A percentile compares a stretch with the other conserved stretches of the same genome.
Conservation (phyloP, 129 eudicot species). For the Pseudognaphalium luteoalbum region DNA sequence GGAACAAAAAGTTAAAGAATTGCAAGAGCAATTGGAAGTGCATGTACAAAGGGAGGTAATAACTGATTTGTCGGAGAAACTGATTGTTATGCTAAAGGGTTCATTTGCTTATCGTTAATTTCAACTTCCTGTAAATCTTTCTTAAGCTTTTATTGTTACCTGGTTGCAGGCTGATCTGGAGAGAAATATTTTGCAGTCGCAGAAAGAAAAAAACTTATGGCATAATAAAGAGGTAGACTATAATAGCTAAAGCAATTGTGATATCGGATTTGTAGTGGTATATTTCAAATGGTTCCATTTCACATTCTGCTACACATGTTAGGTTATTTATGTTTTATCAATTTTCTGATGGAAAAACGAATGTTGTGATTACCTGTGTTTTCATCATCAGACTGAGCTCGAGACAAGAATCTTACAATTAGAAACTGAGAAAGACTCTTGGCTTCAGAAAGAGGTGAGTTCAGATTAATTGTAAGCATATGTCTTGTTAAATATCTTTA, state of each 20-base stretch:
- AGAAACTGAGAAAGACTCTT: constrained; percentile 52
- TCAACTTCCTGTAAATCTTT: constrained; percentile 19
- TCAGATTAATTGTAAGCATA: constrained; percentile 14
- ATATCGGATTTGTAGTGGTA: constrained; percentile 2
- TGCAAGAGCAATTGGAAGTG: constrained; percentile 47
- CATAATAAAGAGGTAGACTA: constrained; percentile 37
- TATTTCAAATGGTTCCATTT: neutral
- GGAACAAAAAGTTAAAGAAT: constrained; percentile 47
- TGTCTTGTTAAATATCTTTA: constrained; percentile 1
- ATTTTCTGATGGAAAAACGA: constrained; percentile 13
- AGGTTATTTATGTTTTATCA: constrained; percentile 11
- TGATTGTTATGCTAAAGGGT: constrained; percentile 9
- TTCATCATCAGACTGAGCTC: constrained; percentile 49
- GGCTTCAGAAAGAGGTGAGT: constrained; percentile 78
- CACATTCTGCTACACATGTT: constrained; percentile 8
- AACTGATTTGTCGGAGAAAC: constrained; percentile 5
- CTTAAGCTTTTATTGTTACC: constrained; percentile 16
- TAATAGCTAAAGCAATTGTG: constrained; percentile 10
- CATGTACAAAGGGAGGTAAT: constrained; percentile 54
- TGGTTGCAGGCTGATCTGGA: constrained; percentile 38
- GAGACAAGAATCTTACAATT: constrained; percentile 47
- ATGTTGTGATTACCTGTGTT: neutral
- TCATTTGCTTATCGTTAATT: constrained; percentile 19
- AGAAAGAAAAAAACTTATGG: constrained; percentile 29
- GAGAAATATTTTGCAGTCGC: constrained; percentile 30